These are phyloP conservation scores for Calcarisporium arbuscula DNA, from an alignment of 2,329 filamentous ascomycete genomes.

Conservation along the genomic window DNA sequence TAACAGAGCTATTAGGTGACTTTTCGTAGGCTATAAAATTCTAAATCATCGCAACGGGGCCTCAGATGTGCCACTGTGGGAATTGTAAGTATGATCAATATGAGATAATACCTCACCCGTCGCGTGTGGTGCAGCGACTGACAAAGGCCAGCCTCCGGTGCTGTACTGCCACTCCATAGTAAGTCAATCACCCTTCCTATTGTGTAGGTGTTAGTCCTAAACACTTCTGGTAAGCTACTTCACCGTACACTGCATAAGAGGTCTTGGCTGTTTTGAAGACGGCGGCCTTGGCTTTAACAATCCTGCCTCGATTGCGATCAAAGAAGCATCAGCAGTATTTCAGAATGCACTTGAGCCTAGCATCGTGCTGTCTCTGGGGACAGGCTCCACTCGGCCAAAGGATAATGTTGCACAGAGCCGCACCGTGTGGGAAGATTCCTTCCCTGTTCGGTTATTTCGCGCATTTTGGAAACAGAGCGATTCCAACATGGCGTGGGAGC, in stretches of 20 bases:
- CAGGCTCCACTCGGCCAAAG: constrained; percentile 4
- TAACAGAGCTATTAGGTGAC: not conserved
- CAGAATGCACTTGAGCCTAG: constrained; percentile 4
- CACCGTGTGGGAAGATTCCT: not conserved
- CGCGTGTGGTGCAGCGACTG: not conserved
- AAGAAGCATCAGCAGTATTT: constrained; percentile 7
- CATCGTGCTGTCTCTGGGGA: constrained; percentile 6
- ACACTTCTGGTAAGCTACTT: constrained; percentile 8
- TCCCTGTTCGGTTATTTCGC: constrained; percentile 1
- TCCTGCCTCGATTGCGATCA: constrained; percentile 5
- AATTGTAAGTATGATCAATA: constrained; percentile 3
- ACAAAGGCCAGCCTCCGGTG: constrained; percentile 3
- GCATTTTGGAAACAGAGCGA: constrained; percentile 2
- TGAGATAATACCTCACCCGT: no score
- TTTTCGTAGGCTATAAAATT: constrained; percentile 1
- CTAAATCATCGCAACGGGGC: not conserved
- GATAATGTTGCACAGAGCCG: not conserved
- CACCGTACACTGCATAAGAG: constrained; percentile 5
- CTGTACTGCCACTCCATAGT: constrained; percentile 8
- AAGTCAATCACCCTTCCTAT: constrained; percentile 1
- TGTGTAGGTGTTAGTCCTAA: no score
- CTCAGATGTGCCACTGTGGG: constrained; percentile 1
- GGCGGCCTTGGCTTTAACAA: constrained; percentile 10
- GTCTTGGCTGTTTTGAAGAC: constrained; percentile 9
- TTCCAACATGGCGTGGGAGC: constrained; percentile 1